Base-by-base conservation (phyloP, 1,284 basidiomycete species). In the Athelia sp. region DNA sequence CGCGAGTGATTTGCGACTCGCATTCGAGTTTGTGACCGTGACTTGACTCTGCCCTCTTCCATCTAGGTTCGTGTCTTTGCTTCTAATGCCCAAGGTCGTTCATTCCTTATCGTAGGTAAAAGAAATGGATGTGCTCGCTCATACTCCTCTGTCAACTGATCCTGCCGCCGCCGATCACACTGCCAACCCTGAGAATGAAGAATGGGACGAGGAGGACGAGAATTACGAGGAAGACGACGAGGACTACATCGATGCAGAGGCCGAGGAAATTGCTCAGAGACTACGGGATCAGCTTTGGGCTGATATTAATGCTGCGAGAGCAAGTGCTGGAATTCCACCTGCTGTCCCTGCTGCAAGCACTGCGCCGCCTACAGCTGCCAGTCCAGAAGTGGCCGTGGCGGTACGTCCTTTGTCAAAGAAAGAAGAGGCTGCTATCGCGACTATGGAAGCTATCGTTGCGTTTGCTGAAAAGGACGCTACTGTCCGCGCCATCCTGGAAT, bases 261-360 rank as follows among this genome's bases (percentile, higher is more conserved):
- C 84, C 6, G 78, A 84, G 55, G 84, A 81, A 53, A 84, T 87
- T 56, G 83, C 83, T 4, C 74, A 79, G 44, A 70, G 80, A 29
- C 66, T 89, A 24, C 80, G 82, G 13, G 83, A 84, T 55, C 79
- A 88, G 52, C 71, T 89, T 9, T 81, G 80, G 76, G 85, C 84
- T 1, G 84, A 86, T 56, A 84, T 88, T 43, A 80, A 66, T 56
- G 83, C 78, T 58, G 81, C 74, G 3, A 81, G 76, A 55, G 74
- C 74, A 11, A 65, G 66, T 51, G 53, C 60, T 15, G 62, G 61
- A 13, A 61, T 62, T 24, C 54, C 62, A 24, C 50, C 60, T 14
- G 48, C 58, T 35, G 18, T 52, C 15, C 36, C 40, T 43, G 47
- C 22, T 53, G 15, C 49, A 46, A 21, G 47, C 36, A 35, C n/a